These are phyloP conservation scores for Coemansia sp. DNA, from an alignment of 192 early-diverging fungal species.

Conservation along the genomic window DNA sequence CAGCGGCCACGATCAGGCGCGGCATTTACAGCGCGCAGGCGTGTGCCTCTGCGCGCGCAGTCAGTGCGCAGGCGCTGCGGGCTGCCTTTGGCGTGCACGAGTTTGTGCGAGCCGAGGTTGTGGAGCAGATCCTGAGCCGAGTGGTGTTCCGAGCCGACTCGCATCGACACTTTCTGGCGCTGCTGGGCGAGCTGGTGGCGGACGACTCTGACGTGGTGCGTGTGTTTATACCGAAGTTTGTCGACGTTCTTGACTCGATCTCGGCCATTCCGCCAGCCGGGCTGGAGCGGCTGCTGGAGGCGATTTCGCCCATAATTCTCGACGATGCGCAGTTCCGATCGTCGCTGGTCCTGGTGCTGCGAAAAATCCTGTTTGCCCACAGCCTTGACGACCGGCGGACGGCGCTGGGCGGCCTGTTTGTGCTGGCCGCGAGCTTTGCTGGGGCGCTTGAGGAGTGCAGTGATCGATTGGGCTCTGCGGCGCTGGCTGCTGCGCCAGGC, in stretches of 20 bases:
- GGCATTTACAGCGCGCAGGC: constrained; percentile 13
- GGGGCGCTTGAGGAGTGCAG: constrained; percentile 8
- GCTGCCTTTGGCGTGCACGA: constrained; percentile 55
- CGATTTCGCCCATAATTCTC: constrained; percentile 56
- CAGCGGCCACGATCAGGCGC: constrained; percentile 4
- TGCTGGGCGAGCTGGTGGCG: constrained; percentile 22
- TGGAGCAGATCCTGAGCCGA: constrained; percentile 60
- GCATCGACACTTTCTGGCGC: constrained; percentile 16
- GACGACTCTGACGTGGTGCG: constrained; percentile 31
- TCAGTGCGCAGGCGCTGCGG: constrained; percentile 23
- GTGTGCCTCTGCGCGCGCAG: constrained; percentile 5
- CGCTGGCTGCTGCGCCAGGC: neutral
- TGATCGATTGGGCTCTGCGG: neutral
- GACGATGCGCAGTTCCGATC: constrained; percentile 57
- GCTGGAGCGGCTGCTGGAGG: constrained; percentile 56
- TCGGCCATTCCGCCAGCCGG: constrained; percentile 55
- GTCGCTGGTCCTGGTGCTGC: constrained; percentile 64
- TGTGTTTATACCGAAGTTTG: constrained; percentile 44
- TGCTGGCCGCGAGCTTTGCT: constrained; percentile 42
- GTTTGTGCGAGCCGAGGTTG: constrained; percentile 65
- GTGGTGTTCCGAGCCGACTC: constrained; percentile 28
- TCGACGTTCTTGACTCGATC: constrained; percentile 65
- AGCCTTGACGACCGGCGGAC: constrained; percentile 59
- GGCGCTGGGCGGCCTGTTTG: constrained; percentile 62
- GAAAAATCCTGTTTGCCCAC: constrained; percentile 67